Evolutionary conservation across 1,284 basidiomycete genomes (phyloP), one percentile per base, ranked within the genome.

Genomic region (Peniophora sp.): DNA sequence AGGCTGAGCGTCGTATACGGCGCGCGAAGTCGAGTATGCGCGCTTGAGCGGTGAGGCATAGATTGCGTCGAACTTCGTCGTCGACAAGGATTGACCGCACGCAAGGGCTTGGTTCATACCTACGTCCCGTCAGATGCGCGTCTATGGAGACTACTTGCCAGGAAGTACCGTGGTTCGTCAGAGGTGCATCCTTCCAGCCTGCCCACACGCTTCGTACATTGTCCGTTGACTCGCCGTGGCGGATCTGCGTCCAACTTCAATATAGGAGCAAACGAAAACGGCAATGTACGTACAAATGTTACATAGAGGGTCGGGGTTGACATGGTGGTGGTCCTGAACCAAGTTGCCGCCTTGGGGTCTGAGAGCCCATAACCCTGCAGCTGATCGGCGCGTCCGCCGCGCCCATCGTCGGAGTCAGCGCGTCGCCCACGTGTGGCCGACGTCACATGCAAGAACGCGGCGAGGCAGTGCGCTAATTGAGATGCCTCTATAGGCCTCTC

Each of bases 41-140:
- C 94, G 83, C 58, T 84, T 78, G 47, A 97, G 76, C 52, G 88
- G 79, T 0, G 92, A 95, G 8, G 88, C 77, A 64, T 90, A 82
- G 53, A 97, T 87, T 17, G 78, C 77, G 41, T 78, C 72, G 56
- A 94, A 74, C 9, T 62, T 73, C 12, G 71, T 78, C 24, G 69
- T 60, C n/a, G 78, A 68, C 32, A 92, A 78, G 20, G 79, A 79
- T 47, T 73, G 67, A 0, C 82, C 91, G 2, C 91, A 70, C 0
- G 90, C 89, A 58, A 77, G 80, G 2, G 92, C 91, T 87, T 95
- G 92, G 59, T 79, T 80, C 74, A 84, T 83, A 34, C 85, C 85
- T 88, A 59, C 2, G 17, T 11, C 44, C 18, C 2, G 18, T 52
- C 11, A 22, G 17, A 23, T 34, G 36, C 23, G 14, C 24, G 46